Percentiles rank a stretch among this genome's conserved stretches.
phyloP scores from a whole-genome alignment of 805 yeast genomes.

The Brettanomyces custersianus region DNA sequence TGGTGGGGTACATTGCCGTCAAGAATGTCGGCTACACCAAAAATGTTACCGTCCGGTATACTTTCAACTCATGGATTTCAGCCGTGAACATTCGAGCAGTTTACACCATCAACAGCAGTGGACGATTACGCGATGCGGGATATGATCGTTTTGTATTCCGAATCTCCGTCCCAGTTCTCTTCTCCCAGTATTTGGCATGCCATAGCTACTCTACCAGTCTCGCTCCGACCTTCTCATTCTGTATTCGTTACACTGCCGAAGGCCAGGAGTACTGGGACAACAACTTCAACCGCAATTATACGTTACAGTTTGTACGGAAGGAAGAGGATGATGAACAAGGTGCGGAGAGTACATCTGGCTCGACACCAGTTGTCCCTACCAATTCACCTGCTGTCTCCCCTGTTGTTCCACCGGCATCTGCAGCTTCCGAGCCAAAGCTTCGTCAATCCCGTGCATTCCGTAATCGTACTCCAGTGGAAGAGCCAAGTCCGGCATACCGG shows the following conservation, averaged over 20 bases:
- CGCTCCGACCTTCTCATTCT: conserved; percentile 29
- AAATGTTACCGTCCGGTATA: conserved; percentile 59
- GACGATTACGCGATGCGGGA: conserved; percentile 35
- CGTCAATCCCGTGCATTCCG: background rate
- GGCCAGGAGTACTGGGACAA: conserved; percentile 71
- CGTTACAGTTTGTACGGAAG: conserved; percentile 27
- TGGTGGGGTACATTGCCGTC: conserved; percentile 73
- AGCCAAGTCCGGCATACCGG: no score
- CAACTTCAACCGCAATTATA: conserved; percentile 52
- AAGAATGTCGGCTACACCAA: conserved; percentile 66
- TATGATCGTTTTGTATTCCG: conserved; percentile 70
- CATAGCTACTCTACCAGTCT: conserved; percentile 13
- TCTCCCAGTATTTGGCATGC: conserved; percentile 19
- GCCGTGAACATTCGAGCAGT: conserved; percentile 58
- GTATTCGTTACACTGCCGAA: conserved; percentile 45
- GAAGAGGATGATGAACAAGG: background rate
- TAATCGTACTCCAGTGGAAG: no score
- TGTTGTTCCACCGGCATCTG: background rate
- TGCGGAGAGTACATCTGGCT: background rate
- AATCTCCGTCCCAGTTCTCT: conserved; percentile 38
- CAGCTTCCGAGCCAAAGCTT: background rate
- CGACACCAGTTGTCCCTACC: background rate
- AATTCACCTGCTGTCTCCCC: background rate
- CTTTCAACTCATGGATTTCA: conserved; percentile 73
- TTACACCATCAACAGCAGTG: conserved; percentile 49